These are phyloP conservation scores for Metrosideros polymorpha DNA, from an alignment of 441 rosid species.

Conservation along the genomic window DNA sequence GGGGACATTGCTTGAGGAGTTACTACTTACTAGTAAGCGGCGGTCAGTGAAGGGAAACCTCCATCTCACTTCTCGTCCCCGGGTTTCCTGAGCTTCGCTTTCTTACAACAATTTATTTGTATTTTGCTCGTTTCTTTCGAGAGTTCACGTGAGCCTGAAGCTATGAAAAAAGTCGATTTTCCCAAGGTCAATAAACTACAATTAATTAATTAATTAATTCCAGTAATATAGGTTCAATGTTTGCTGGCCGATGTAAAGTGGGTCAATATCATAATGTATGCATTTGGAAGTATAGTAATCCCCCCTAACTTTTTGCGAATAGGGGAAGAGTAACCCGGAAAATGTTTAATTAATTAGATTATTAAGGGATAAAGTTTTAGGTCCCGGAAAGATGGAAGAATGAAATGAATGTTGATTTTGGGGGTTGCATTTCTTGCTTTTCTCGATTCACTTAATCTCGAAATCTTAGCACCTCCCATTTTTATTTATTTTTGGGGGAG, in stretches of 20 bases:
- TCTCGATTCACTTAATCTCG: neutral
- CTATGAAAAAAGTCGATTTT: neutral
- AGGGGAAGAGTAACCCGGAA: neutral
- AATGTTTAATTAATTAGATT: neutral
- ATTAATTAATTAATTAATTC: neutral
- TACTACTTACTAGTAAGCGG: neutral
- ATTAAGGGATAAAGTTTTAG: neutral
- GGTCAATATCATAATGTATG: neutral
- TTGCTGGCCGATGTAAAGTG: neutral
- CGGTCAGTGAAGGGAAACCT: neutral
- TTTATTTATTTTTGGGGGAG: neutral
- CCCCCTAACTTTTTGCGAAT: neutral
- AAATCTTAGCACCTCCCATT: neutral
- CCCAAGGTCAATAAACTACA: neutral
- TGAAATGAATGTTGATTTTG: neutral
- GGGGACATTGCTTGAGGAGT: neutral
- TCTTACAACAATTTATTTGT: too few relatives aligned
- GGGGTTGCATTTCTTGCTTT: neutral
- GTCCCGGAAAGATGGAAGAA: neutral
- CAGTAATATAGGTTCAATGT: neutral
- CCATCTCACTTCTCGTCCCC: neutral
- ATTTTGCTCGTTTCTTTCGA: neutral
- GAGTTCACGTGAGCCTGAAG: neutral
- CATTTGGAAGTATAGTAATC: neutral
- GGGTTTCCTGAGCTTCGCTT: too few relatives aligned